Evolutionary conservation across 805 yeast species (phyloP), one percentile per base, ranked within the genome.

Genomic region (Lipomyces orientalis): DNA sequence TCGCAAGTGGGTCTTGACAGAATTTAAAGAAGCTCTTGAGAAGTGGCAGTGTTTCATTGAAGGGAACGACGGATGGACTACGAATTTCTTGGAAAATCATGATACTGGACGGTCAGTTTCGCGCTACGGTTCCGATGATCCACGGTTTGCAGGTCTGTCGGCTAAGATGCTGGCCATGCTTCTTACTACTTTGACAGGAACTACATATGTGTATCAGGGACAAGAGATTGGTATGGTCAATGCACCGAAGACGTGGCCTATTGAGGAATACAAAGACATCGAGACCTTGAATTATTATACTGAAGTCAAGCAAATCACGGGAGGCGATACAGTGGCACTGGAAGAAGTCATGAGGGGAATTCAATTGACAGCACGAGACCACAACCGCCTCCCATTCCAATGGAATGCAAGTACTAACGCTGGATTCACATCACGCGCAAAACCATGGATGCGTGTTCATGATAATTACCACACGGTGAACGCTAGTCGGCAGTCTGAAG

Each of bases 161-260:
- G 85, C 86, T 33, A 86, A 86, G 76, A 76, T 85, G 74, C 74
- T 86, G 68, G 80, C 86, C n/a, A 67, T 82, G 59, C 74, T 85
- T 73, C 81, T 83, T 68, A 62, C 79, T 19, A 73, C 86, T 8
- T 79, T 85, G 70, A 82, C 86, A 31, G 89, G 89, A 59, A 86
- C 88, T 16, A 75, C 84, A 65, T 86, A 80, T 76, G 77, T 86
- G 54, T 86, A 85, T 76, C 88, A 86, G 76, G 89, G 89, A 60
- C 89, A 86, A 75, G 89, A 86, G 73, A 78, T 86, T 70, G 89
- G 87, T 39, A 83, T 83, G 84, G 81, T 81, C 62, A 86, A 86
- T 74, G 76, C 85, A 37, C 80, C 85, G 22, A 72, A 77, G 62
- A 73, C 74, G 51, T 85, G 87, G 87, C 78, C 80, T 22, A 77